phyloP scores from a whole-genome alignment of 345 rosid species.

The Carallia pectinifolia region DNA sequence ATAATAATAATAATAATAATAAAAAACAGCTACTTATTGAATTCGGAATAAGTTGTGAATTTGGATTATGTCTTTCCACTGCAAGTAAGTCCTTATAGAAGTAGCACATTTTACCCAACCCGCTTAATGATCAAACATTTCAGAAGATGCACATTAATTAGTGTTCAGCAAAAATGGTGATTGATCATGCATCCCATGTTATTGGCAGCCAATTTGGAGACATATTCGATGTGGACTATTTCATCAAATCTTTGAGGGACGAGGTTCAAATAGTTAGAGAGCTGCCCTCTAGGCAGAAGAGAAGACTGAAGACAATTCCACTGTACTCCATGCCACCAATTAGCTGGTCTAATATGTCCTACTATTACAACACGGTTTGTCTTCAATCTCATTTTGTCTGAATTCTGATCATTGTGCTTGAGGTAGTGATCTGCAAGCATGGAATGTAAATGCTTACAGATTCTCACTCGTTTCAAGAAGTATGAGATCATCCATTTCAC shows the following conservation, averaged over 20 bases:
- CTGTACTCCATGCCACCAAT: slow-evolving; percentile 44
- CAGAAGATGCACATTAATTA: neutral
- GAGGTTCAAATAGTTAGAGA: slow-evolving; percentile 46
- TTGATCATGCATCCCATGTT: neutral
- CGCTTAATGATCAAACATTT: neutral
- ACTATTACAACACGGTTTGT: slow-evolving; percentile 44
- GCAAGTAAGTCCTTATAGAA: too few relatives aligned
- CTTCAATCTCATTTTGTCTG: too few relatives aligned
- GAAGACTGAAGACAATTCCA: slow-evolving; percentile 27
- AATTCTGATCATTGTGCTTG: too few relatives aligned
- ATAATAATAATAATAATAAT: too few relatives aligned
- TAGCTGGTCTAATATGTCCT: slow-evolving; percentile 61
- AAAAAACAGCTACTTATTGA: too few relatives aligned
- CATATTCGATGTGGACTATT: slow-evolving; percentile 52
- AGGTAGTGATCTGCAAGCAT: too few relatives aligned
- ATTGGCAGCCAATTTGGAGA: slow-evolving; percentile 41
- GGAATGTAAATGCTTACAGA: slow-evolving; percentile 26
- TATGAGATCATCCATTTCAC: slow-evolving; percentile 40
- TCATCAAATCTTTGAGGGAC: slow-evolving; percentile 44
- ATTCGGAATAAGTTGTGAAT: too few relatives aligned
- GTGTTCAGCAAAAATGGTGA: too few relatives aligned
- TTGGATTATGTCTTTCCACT: too few relatives aligned
- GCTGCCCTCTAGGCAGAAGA: slow-evolving; percentile 38
- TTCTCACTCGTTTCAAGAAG: slow-evolving; percentile 40
- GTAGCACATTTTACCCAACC: too few relatives aligned